Evolutionary conservation across 2,329 filamentous ascomycete genomes (phyloP), one percentile per base, ranked within the genome.

Genomic region (Pseudogymnoascus sp.): DNA sequence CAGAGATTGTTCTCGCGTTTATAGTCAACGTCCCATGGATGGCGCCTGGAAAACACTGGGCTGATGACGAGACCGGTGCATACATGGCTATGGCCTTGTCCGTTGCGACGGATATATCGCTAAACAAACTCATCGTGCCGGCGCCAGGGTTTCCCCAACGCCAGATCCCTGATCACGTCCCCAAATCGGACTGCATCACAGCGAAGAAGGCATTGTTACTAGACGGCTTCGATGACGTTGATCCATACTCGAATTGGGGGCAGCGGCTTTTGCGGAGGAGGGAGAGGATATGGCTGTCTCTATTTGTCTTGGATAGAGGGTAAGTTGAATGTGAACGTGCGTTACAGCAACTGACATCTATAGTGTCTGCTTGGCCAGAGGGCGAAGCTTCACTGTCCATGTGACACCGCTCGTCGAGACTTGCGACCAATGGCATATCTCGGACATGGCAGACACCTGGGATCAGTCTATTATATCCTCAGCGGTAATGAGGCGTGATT

Each of bases 11-110:
- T 0, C 76, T 91, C 1, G 88, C 86, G 0, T 90, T 90, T 70
- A 87, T 91, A 83, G 81, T 89, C 34, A 90, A 90, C 65, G 82
- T 91, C 5, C 88, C 88, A 0, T 91, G 88, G 88, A 89, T 90
- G 81, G 83, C 84, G 31, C 85, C 86, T 1, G 85, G 86, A 1
- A 77, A 82, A 64, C 85, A 88, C 69, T 86, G 84, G 72, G 86
- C 86, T 8, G 87, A 90, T 67, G 88, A 91, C 65, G 87, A 90
- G 69, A 89, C 64, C 21, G 2, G 21, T 21, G 82, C 84, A 42
- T 90, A 89, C 68, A 83, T 91, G 62, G 83, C 86, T 1, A 86
- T 87, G 76, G 87, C 88, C 1, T 77, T 88, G 21, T 87, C 85
- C 0, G 84, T 90, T 65, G 86, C 88, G 0, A 76, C 90, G 34